These are phyloP conservation scores for Cladosporium sp. DNA, from an alignment of 2,329 filamentous ascomycete species.

Conservation along the genomic window DNA sequence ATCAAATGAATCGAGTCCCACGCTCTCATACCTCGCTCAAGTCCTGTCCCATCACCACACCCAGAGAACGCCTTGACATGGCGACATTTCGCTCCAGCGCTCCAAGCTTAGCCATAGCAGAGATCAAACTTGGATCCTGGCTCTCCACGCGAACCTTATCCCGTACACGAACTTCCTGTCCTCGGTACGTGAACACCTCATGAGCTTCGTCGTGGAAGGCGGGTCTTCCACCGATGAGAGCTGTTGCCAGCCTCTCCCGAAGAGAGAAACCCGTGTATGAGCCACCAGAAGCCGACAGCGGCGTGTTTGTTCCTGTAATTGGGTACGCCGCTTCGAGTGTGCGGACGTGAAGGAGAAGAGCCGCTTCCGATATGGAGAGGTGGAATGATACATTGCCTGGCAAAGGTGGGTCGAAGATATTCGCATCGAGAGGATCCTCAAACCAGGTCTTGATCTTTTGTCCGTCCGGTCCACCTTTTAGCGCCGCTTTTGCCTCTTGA, in stretches of 20 bases:
- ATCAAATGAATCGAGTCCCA: too few species aligned
- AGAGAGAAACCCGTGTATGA: slow-evolving; percentile 54
- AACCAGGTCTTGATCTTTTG: slow-evolving; percentile 49
- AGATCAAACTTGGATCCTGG: slow-evolving; percentile 80
- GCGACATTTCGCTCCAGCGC: slow-evolving; percentile 70
- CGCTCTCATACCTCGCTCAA: slow-evolving; percentile 2
- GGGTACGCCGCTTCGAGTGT: slow-evolving; percentile 52
- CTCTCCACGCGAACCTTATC: slow-evolving; percentile 88
- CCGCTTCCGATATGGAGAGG: slow-evolving; percentile 50
- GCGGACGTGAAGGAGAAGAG: slow-evolving; percentile 61
- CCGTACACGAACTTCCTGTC: slow-evolving; percentile 72
- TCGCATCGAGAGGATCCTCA: slow-evolving; percentile 45
- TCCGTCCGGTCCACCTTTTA: slow-evolving; percentile 52
- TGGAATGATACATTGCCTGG: slow-evolving; percentile 69
- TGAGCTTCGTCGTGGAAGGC: slow-evolving; percentile 62
- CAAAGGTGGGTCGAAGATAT: slow-evolving; percentile 58
- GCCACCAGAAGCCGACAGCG: slow-evolving; percentile 18
- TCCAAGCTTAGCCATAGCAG: slow-evolving; percentile 74
- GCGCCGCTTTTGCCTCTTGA: slow-evolving; percentile 52
- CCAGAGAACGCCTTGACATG: slow-evolving; percentile 65
- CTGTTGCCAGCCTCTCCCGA: slow-evolving; percentile 50
- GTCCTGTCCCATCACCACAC: slow-evolving; percentile 69
- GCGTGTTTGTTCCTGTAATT: slow-evolving; percentile 31
- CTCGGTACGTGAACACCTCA: slow-evolving; percentile 64
- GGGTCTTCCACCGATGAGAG: slow-evolving; percentile 38